Percentiles rank a stretch among this genome's conserved stretches.
phyloP scores from a whole-genome alignment of 2,329 filamentous ascomycete species.

The Penicillium aurantiogriseum region DNA sequence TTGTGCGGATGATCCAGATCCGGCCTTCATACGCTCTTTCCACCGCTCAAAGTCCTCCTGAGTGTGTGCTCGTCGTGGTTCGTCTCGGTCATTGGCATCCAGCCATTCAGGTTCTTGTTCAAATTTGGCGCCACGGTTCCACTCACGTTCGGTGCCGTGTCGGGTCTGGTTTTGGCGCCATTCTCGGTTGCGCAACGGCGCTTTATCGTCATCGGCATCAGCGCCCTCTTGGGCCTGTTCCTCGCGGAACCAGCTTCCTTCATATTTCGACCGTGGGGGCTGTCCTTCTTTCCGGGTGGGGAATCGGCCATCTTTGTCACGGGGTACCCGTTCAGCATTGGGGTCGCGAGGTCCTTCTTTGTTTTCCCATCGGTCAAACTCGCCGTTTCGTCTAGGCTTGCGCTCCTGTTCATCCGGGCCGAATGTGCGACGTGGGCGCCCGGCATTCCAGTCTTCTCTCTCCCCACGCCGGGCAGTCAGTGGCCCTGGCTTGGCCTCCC shows the following conservation, averaged over 20 bases:
- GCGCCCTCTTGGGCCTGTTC: conserved; percentile 42
- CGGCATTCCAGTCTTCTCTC: conserved; percentile 44
- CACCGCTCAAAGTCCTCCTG: conserved; percentile 92
- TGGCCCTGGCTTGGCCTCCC: conserved; percentile 35
- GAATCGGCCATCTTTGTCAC: conserved; percentile 56
- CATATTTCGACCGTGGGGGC: conserved; percentile 61
- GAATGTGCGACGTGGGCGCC: conserved; percentile 41
- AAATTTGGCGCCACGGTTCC: conserved; percentile 53
- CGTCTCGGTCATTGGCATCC: conserved; percentile 66
- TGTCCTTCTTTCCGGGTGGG: conserved; percentile 61
- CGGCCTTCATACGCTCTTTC: conserved; percentile 85
- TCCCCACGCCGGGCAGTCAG: conserved; percentile 41
- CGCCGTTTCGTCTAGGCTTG: conserved; percentile 43
- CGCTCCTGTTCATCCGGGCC: conserved; percentile 44
- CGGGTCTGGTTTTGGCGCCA: conserved; percentile 54
- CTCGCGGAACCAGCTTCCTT: conserved; percentile 72
- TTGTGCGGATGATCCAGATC: conserved; percentile 41
- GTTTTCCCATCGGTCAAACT: conserved; percentile 44
- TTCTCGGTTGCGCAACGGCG: conserved; percentile 61
- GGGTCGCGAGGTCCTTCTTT: conserved; percentile 53
- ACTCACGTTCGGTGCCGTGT: conserved; percentile 53
- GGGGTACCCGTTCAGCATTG: conserved; percentile 49
- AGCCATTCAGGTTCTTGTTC: conserved; percentile 92
- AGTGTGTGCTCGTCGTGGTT: conserved; percentile 70
- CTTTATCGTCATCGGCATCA: conserved; percentile 45